A percentile compares a stretch with the other conserved stretches of the same genome.
Evolutionary conservation across 768 basidiomycete genomes (phyloP).

Genomic region (Baorangia bicolor): DNA sequence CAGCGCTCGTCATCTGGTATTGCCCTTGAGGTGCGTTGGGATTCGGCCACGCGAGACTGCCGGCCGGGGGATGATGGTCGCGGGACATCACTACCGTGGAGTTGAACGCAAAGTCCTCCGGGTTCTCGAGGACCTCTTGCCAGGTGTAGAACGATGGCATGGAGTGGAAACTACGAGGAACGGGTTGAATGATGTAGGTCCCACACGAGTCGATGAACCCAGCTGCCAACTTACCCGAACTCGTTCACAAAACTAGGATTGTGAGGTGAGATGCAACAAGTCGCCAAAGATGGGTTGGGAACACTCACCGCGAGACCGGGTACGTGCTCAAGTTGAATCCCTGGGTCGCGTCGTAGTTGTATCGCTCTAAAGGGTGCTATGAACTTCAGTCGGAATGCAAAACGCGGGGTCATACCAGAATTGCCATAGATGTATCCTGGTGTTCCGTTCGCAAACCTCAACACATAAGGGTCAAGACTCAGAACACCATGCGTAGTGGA

Average conservation of each 20-base stretch:
- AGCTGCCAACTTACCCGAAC: conserved; percentile 47
- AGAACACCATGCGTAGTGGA: conserved; percentile 57
- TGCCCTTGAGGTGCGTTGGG: too few species aligned
- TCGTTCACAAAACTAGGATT: conserved; percentile 52
- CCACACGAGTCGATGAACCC: neutral
- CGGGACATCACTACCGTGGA: conserved; percentile 55
- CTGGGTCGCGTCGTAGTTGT: conserved; percentile 51
- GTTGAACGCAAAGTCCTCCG: conserved; percentile 56
- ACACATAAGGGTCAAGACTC: conserved; percentile 53
- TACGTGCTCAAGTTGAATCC: conserved; percentile 56
- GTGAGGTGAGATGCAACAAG: neutral
- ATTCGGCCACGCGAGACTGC: too few species aligned
- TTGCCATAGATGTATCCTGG: conserved; percentile 56
- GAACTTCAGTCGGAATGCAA: neutral
- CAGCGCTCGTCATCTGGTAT: too few species aligned
- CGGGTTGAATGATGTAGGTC: neutral
- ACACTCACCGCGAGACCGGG: conserved; percentile 46
- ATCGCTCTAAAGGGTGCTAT: conserved; percentile 41
- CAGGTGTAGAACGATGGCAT: conserved; percentile 63
- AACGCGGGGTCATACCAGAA: conserved; percentile 35
- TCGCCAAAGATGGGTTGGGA: neutral
- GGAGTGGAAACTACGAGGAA: conserved; percentile 49
- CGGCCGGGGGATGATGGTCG: too few species aligned
- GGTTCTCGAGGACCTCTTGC: conserved; percentile 52
- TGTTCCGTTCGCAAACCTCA: conserved; percentile 51